Evolutionary conservation across 139 green algal species (phyloP), one percentile per base, ranked within the genome.

Genomic region (Asterochloris erici): DNA sequence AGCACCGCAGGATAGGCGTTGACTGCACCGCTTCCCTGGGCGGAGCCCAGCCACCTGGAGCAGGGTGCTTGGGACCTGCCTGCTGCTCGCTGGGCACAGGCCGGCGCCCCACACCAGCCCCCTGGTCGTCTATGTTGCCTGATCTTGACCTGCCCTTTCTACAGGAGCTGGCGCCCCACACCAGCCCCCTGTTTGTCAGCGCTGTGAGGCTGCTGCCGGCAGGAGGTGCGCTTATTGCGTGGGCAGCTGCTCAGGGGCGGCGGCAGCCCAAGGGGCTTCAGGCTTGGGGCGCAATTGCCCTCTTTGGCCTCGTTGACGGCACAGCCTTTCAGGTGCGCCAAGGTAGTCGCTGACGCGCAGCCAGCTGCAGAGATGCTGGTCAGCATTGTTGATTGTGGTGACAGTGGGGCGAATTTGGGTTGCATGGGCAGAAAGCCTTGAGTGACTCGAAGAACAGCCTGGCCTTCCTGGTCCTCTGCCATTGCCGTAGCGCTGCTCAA

Each of bases 261-360:
- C 85, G 84, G 16, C 86, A 93, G 29, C 97, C 97, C 0, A 85
- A 78, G 9, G 87, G 77, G 0, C 28, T 70, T 15, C 84, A 83
- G 14, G 97, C 93, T 10, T 99, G 97, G 97, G 66, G 90, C 0
- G 93, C 93, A 68, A 91, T 99, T 19, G 38, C 85, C 0, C 83
- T 92, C 0, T 99, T 99, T 89, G 95, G 90, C 0, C 81, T 98
- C 0, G 91, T 98, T 16, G 97, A 99, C 74, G 97, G 90, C 0
- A 92, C 97, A 0, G 85, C 79, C n/a, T 99, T 99, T 82, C 96
- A 99, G 91, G 94, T 95, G 73, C 6, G 9, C 15, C 74, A 63
- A 62, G 28, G 28, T 63, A 63, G 19, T 64, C 19, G 12, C 9
- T 47, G 9, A 9, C 16, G 0, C 1, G 71, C 38, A 23, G 71